A percentile compares a stretch with the other conserved stretches of the same genome.
phyloP scores from a whole-genome alignment of 352 stramenopile species.

The Pilasporangium apinafurcum region DNA sequence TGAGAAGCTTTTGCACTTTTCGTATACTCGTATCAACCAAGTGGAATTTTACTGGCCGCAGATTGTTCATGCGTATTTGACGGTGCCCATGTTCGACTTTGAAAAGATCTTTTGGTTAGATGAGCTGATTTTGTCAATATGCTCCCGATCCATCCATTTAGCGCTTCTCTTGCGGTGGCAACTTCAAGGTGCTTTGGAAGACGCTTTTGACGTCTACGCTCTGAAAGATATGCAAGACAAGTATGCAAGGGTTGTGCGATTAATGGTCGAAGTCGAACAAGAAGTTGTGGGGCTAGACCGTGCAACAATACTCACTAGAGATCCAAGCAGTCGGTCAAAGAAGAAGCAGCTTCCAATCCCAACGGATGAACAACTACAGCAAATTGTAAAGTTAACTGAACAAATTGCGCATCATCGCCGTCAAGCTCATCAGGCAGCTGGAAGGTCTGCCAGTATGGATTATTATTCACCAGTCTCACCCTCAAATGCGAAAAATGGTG shows the following conservation, averaged over 20 bases:
- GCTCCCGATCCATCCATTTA: slow-evolving; percentile 80
- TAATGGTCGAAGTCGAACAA: slow-evolving; percentile 85
- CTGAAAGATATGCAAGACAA: slow-evolving; percentile 83
- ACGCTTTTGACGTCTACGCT: slow-evolving; percentile 73
- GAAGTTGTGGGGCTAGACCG: slow-evolving; percentile 72
- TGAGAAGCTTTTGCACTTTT: slow-evolving; percentile 79
- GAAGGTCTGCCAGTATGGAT: slow-evolving; percentile 11
- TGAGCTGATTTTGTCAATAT: slow-evolving; percentile 84
- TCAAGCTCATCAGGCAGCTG: slow-evolving; percentile 28
- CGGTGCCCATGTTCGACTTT: slow-evolving; percentile 86
- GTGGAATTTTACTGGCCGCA: slow-evolving; percentile 91
- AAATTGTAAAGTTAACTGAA: slow-evolving; percentile 76
- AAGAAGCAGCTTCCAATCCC: slow-evolving; percentile 72
- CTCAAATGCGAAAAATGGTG: slow-evolving; percentile 13
- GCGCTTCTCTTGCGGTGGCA: slow-evolving; percentile 83
- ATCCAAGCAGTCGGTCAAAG: slow-evolving; percentile 26
- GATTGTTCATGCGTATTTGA: slow-evolving; percentile 86
- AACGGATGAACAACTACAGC: slow-evolving; percentile 76
- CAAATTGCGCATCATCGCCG: slow-evolving; percentile 66
- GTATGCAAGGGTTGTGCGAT: slow-evolving; percentile 71
- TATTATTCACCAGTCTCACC: slow-evolving; percentile 34
- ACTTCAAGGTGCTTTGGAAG: slow-evolving; percentile 80
- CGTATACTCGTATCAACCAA: slow-evolving; percentile 86
- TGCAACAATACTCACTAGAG: slow-evolving; percentile 51
- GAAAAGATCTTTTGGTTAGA: slow-evolving; percentile 89